Evolutionary conservation across 2,329 filamentous ascomycete species (phyloP).

Genomic region (Diaporthe aspalathi): DNA sequence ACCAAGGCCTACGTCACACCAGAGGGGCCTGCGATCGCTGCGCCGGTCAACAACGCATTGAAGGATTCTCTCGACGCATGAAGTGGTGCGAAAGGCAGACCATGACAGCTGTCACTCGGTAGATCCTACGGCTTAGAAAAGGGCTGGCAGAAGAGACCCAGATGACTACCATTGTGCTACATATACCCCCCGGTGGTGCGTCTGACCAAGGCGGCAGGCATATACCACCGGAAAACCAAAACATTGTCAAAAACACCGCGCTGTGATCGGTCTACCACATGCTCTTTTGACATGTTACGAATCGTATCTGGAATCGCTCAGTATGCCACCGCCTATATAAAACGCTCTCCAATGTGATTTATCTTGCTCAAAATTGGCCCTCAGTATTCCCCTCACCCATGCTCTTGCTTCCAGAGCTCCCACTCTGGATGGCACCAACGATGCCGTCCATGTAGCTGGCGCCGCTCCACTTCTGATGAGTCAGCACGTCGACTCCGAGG

Average conservation of each 20-base stretch:
- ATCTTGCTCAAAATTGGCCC: conserved; percentile 63
- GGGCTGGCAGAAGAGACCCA: not conserved
- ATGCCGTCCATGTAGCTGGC: conserved; percentile 86
- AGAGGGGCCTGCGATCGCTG: conserved; percentile 65
- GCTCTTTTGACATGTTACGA: not conserved
- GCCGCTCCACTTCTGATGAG: conserved; percentile 88
- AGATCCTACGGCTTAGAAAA: not conserved
- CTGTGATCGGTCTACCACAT: not conserved
- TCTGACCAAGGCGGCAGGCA: not conserved
- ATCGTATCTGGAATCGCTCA: not conserved
- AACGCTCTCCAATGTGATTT: not conserved
- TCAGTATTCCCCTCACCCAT: conserved; percentile 98
- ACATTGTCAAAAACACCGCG: not conserved
- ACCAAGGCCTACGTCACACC: conserved; percentile 87
- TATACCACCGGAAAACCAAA: not conserved
- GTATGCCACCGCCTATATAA: too few species aligned
- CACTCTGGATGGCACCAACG: conserved; percentile 88
- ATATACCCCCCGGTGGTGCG: not conserved
- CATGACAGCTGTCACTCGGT: not conserved
- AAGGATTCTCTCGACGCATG: conserved; percentile 57
- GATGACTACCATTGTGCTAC: not conserved
- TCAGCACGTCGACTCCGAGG: conserved; percentile 89
- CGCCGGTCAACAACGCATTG: conserved; percentile 70
- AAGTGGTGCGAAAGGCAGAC: not conserved
- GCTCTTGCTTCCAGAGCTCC: conserved; percentile 87